Evolutionary conservation across 75 land plant species (phyloP), one percentile per base, ranked within the genome.

Genomic region (Cupressus sempervirens): DNA sequence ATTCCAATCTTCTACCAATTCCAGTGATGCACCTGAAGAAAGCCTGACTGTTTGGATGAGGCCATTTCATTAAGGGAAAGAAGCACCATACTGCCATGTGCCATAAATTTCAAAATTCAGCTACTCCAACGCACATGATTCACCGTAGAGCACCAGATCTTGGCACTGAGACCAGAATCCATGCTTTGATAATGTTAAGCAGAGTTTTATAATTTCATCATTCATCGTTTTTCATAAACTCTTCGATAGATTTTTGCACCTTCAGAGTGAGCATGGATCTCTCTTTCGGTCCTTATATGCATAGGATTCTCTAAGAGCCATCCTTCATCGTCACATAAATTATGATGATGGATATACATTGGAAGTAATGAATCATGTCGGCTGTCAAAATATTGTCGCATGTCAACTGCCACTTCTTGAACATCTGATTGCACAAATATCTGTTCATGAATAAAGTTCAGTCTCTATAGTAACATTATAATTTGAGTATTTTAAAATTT

Each of bases 371-470:
- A 30, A 68, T 88, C 86, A 16, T 67, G 26, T 10, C 35, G 82
- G 1, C 88, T 88, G 79, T 96, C 98, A 88, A 97, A 96, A 46
- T 90, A 92, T 23, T 90, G 45, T 53, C 93, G 89, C 96, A 97
- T 97, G 88, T 93, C 96, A 65, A 88, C 50, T 23, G 96, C 99
- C 85, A 97, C 95, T 75, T 94, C 99, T 81, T 84, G 86, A 83
- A 97, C 95, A 87, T 97, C 99, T 8, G 99, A 97, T 80, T 95
- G 96, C 40, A 97, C 26, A 54, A 93, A 92, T 13, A 97, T 90
- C 99, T 97, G 90, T 40, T 43, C 68, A 87, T 32, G 52, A 80
- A 58, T 18, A 41, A 46, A 56, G 62, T 45, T n/a, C 81, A 43
- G 30, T 3, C 40, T 20, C 34, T 36, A 85, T 35, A 14, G 26